Evolutionary conservation across 2,329 filamentous ascomycete genomes (phyloP).

Genomic region (Scedosporium aurantiacum): DNA sequence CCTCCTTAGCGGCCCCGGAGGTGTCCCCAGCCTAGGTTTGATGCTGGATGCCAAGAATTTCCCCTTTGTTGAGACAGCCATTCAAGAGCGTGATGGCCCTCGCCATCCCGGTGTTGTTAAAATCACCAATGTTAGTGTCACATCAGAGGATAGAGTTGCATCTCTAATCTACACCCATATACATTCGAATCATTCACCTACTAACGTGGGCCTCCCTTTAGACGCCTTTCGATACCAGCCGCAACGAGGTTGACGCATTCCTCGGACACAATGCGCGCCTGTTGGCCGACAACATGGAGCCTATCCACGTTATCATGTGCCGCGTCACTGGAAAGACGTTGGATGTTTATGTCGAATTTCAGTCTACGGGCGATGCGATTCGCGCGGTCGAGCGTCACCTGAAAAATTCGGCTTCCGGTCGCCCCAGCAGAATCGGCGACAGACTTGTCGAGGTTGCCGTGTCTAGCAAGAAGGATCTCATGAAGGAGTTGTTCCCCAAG

Average conservation of each 20-base stretch:
- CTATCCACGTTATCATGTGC: constrained; percentile 55
- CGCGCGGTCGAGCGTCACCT: constrained; percentile 39
- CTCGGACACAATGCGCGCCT: constrained; percentile 47
- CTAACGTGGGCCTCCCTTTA: constrained; percentile 15
- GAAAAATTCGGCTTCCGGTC: constrained; percentile 24
- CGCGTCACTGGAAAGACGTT: constrained; percentile 51
- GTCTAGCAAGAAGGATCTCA: constrained; percentile 43
- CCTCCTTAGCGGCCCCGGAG: constrained; percentile 21
- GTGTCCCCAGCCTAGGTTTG: constrained; percentile 21
- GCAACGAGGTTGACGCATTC: constrained; percentile 46
- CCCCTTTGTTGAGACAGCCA: constrained; percentile 33
- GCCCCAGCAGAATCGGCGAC: constrained; percentile 41
- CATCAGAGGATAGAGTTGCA: neutral
- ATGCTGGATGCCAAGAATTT: constrained; percentile 30
- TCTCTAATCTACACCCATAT: neutral
- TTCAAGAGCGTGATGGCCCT: constrained; percentile 15
- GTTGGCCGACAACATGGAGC: constrained; percentile 41
- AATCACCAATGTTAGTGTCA: constrained; percentile 36
- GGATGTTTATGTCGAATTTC: constrained; percentile 50
- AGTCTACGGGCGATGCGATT: constrained; percentile 39
- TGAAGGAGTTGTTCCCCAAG: constrained; percentile 51
- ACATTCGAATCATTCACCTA: neutral
- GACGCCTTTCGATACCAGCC: constrained; percentile 45
- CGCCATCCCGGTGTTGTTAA: constrained; percentile 32
- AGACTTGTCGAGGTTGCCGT: constrained; percentile 46